These are phyloP conservation scores for Cordyceps cicadae DNA, from an alignment of 2,329 filamentous ascomycete species.

Conservation along the genomic window DNA sequence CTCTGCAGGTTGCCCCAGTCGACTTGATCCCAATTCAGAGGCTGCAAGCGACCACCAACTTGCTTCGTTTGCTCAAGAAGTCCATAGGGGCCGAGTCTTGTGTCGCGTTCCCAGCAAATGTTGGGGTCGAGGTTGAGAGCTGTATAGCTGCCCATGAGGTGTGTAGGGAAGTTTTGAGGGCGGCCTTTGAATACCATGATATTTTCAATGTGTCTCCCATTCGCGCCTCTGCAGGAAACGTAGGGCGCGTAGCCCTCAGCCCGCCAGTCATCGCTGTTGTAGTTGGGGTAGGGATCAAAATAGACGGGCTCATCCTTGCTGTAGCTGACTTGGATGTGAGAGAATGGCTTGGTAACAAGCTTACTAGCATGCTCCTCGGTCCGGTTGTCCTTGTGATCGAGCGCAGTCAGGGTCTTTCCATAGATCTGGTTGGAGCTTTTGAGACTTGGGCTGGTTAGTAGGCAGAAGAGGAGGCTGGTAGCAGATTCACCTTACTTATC, in stretches of 20 bases:
- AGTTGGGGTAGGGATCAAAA: conserved; percentile 65
- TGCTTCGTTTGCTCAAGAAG: conserved; percentile 41
- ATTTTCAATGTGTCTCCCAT: conserved; percentile 52
- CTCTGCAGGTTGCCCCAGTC: conserved; percentile 65
- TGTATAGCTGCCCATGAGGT: conserved; percentile 55
- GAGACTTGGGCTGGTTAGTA: conserved; percentile 18
- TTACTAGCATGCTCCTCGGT: conserved; percentile 22
- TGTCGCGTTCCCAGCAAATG: conserved; percentile 60
- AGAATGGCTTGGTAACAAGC: conserved; percentile 27
- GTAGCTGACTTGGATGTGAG: conserved; percentile 27
- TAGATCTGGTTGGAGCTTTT: conserved; percentile 42
- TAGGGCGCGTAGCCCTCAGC: conserved; percentile 47
- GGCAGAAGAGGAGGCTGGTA: conserved; percentile 18
- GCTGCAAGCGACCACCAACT: conserved; percentile 27
- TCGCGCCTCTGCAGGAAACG: conserved; percentile 56
- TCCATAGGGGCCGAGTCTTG: conserved; percentile 61
- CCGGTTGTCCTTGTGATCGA: conserved; percentile 34
- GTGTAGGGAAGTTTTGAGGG: conserved; percentile 49
- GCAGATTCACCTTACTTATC: conserved; percentile 26
- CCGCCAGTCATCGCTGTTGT: conserved; percentile 56
- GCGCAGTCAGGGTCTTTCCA: conserved; percentile 43
- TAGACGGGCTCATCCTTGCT: conserved; percentile 41
- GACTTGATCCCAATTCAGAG: conserved; percentile 53
- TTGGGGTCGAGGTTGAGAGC: conserved; percentile 53
- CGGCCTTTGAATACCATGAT: conserved; percentile 56